Conservation (phyloP, 768 basidiomycete genomes). For the Dioszegia hungarica region DNA sequence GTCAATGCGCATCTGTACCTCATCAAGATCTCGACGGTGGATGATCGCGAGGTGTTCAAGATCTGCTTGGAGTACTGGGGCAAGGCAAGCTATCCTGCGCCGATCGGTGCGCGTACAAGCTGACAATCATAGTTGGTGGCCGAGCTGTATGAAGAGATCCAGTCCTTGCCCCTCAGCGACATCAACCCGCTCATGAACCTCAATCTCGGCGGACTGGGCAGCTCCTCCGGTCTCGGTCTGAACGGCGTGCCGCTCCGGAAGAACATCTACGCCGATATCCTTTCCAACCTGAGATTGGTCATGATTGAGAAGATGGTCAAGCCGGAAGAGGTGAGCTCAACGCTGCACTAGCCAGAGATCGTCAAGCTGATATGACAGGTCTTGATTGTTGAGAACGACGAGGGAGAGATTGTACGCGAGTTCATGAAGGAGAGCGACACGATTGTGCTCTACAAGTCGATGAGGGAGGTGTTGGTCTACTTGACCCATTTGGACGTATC, state of each 20-base stretch:
- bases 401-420: constrained; percentile 98
- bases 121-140: constrained; percentile 71
- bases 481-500: constrained; percentile 92
- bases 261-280: constrained; percentile 90
- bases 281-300: constrained; percentile 87
- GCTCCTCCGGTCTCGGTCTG: constrained; percentile 25
- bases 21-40: constrained; percentile 96
- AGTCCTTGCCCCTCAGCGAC: constrained; percentile 76
- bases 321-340: constrained; percentile 76
- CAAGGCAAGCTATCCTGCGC: constrained; percentile 25
- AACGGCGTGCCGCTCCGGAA: constrained; percentile 63
- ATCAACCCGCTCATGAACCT: constrained; percentile 69
- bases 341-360: not conserved
- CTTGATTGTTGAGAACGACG: constrained; percentile 96
- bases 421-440: constrained; percentile 98
- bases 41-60: constrained; percentile 98
- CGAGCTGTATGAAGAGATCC: constrained; percentile 95
- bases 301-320: constrained; percentile 99
- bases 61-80: constrained; percentile 94
- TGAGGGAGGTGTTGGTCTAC: constrained; percentile 96
- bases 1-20: constrained; percentile 97
- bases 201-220: constrained; percentile 62
- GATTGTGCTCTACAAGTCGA: constrained; percentile 96
- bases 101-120: not conserved
- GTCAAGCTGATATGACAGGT: constrained; percentile 57